Percentiles rank a stretch among this genome's conserved stretches.
These are phyloP conservation scores for Aphanoascus verrucosus DNA, from an alignment of 2,329 filamentous ascomycete genomes.

Conservation along the genomic window DNA sequence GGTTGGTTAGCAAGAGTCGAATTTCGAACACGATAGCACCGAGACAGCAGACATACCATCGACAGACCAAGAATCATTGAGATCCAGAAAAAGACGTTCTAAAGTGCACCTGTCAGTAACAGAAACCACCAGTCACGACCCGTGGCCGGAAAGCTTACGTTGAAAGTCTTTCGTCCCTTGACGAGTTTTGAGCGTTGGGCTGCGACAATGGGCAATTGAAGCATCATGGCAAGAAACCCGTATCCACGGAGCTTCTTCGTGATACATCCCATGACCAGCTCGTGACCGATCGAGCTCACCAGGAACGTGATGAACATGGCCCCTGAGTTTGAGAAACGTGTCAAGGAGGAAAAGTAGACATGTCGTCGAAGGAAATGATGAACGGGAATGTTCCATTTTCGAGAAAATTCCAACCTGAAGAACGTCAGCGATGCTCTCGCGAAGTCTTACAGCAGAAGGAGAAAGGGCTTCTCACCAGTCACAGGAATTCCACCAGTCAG, in stretches of 20 bases:
- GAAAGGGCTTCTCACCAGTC: constrained; percentile 31
- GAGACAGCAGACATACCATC: constrained; percentile 47
- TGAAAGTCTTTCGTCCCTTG: constrained; percentile 62
- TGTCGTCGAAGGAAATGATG: constrained; percentile 91
- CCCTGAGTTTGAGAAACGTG: constrained; percentile 61
- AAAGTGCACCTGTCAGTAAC: neutral
- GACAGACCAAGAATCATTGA: constrained; percentile 81
- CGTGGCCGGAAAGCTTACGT: constrained; percentile 36
- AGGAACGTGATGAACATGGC: constrained; percentile 88
- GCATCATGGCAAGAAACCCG: constrained; percentile 89
- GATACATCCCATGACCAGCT: constrained; percentile 95
- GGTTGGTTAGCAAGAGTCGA: constrained; percentile 7
- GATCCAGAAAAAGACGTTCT: constrained; percentile 80
- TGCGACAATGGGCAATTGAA: constrained; percentile 90
- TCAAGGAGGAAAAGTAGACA: constrained; percentile 75
- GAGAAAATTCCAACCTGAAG: constrained; percentile 74
- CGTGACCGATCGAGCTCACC: constrained; percentile 78
- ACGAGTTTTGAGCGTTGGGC: constrained; percentile 73
- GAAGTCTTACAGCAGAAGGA: neutral
- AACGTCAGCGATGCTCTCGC: neutral
- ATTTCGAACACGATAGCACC: constrained; percentile 11
- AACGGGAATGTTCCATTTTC: constrained; percentile 96
- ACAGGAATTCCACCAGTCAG: constrained; percentile 56
- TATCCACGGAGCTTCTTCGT: constrained; percentile 94
- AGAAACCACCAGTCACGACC: neutral